Percentiles rank a stretch among this genome's conserved stretches.
Conservation (phyloP, 2,329 filamentous ascomycete genomes). For the Fusarium floridanum region DNA sequence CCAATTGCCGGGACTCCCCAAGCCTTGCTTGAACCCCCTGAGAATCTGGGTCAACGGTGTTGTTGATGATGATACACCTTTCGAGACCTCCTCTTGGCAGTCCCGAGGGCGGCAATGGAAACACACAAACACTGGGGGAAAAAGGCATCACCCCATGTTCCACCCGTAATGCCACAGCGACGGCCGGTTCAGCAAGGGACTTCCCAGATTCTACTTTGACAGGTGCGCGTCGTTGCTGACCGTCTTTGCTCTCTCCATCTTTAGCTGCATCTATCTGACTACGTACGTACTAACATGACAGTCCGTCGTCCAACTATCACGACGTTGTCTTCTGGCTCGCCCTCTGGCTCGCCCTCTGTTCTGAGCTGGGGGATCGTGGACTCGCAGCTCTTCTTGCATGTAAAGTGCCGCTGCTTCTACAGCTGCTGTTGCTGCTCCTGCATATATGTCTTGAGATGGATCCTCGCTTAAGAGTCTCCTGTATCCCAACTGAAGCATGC, state of each 20-base stretch:
- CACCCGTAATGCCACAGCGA: slow-evolving; percentile 41
- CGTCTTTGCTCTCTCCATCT: slow-evolving; percentile 27
- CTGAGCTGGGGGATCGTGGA: background rate
- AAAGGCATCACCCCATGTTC: slow-evolving; percentile 29
- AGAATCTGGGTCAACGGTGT: slow-evolving; percentile 13
- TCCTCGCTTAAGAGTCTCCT: background rate
- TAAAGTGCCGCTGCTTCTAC: background rate
- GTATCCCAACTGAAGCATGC: background rate
- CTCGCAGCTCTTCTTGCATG: background rate
- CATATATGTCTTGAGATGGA: background rate
- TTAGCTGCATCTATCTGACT: background rate
- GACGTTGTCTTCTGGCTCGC: background rate
- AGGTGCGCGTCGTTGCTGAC: slow-evolving; percentile 26
- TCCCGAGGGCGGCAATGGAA: slow-evolving; percentile 35
- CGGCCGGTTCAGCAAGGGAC: slow-evolving; percentile 34
- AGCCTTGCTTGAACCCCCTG: slow-evolving; percentile 28
- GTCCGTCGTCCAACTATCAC: slow-evolving; percentile 10
- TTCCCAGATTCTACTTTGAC: slow-evolving; percentile 27
- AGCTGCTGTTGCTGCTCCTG: background rate
- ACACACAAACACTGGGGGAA: slow-evolving; percentile 20
- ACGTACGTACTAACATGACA: background rate
- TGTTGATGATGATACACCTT: slow-evolving; percentile 13
- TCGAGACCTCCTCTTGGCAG: slow-evolving; percentile 18
- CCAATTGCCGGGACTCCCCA: slow-evolving; percentile 30
- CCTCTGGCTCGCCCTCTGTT: background rate